These are phyloP conservation scores for Aspergillus homomorphus DNA, from an alignment of 495 filamentous ascomycete genomes.

Conservation along the genomic window DNA sequence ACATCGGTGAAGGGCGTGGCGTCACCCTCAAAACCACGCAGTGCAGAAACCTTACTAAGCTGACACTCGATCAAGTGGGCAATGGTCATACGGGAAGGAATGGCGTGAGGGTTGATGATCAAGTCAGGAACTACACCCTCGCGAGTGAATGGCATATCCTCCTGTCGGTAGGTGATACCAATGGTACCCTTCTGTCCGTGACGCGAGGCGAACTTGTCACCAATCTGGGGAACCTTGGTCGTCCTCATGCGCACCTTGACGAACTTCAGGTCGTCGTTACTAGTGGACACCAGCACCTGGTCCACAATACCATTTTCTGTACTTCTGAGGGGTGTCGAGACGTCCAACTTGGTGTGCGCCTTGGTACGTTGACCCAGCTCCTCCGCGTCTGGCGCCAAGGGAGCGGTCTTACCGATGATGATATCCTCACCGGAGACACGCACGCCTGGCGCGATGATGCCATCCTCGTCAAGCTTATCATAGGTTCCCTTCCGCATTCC, in stretches of 20 bases:
- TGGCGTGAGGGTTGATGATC: constrained; percentile 99
- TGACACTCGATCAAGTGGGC: constrained; percentile 99
- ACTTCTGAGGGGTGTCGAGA: constrained; percentile 88
- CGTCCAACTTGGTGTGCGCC: constrained; percentile 87
- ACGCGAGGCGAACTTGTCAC: constrained; percentile 98
- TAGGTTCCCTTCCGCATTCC: constrained; percentile 94
- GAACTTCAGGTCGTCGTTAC: constrained; percentile 81
- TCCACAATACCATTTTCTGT: constrained; percentile 97
- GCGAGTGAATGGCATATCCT: constrained; percentile 97
- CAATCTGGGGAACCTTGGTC: constrained; percentile 97
- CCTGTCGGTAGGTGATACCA: constrained; percentile 93
- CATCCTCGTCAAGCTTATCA: constrained; percentile 95
- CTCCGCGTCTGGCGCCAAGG: constrained; percentile 85
- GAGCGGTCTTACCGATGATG: constrained; percentile 97
- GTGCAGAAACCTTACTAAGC: constrained; percentile 86
- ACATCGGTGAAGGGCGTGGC: constrained; percentile 98
- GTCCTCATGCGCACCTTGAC: constrained; percentile 97
- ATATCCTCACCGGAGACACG: constrained; percentile 97
- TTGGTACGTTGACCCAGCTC: constrained; percentile 91
- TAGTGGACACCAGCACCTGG: constrained; percentile 83
- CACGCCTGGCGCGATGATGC: constrained; percentile 86
- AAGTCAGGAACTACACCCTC: constrained; percentile 91
- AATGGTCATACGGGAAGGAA: constrained; percentile 99
- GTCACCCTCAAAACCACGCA: constrained; percentile 91
- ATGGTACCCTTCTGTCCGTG: constrained; percentile 99